Evolutionary conservation across 2,329 filamentous ascomycete species (phyloP), one percentile per base, ranked within the genome.

Genomic region (Exophiala phaeomuriformis): DNA sequence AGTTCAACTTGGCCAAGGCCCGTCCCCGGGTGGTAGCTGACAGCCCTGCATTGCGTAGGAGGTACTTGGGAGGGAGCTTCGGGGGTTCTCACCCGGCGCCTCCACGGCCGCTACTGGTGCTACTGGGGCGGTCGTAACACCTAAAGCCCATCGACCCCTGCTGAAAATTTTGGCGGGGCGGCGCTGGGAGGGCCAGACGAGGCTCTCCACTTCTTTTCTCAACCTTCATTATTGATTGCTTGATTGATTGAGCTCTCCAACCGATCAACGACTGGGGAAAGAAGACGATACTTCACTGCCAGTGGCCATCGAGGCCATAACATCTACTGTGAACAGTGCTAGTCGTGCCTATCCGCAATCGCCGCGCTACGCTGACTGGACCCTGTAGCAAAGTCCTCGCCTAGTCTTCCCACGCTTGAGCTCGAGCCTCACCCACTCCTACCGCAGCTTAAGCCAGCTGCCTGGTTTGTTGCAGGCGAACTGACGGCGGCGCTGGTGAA

Each of bases 91-190:
- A 19, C 19, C 19, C 19, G 19, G 19, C 19, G 19, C 19, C 19
- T 19, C 19, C 19, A 19, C 19, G 19, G 19, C 19, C 19, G 19
- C 19, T 19, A 19, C 19, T 19, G 19, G 19, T 19, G 19, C 19
- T 19, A 19, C 19, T 19, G 19, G 19, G 19, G 19, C 19, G 19
- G 19, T 19, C 19, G 19, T 19, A 19, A 19, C 19, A 19, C 19
- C 19, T 19, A 19, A 19, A 19, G 35, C 35, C 19, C 19, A 30
- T 45, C 32, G 29, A 9, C 32, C 28, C 28, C 28, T 45, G 28
- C 12, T 29, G 32, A 3, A 45, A 45, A 45, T 36, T 47, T 42
- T 47, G 44, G 44, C 44, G 44, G 44, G 44, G 39, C 39, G 39
- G 10, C 39, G 39, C 39, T 41, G 3, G 39, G 39, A 27, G 19